These are phyloP conservation scores for Monosporascus sp. DNA, from an alignment of 2,329 filamentous ascomycete genomes.

Conservation along the genomic window DNA sequence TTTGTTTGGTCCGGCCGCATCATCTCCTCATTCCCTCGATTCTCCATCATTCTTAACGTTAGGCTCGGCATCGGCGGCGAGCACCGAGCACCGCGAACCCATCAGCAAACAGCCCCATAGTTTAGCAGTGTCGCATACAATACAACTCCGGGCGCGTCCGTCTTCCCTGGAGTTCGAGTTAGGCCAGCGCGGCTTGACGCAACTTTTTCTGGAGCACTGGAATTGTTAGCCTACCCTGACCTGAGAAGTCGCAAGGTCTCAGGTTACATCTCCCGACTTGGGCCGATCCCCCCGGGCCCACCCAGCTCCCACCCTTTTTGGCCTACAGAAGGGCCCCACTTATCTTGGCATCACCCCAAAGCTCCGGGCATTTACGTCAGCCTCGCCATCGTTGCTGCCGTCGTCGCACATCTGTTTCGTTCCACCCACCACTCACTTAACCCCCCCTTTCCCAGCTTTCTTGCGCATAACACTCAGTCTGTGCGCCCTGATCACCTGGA, in stretches of 20 bases:
- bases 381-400: slow-evolving; percentile 10
- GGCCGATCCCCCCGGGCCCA: slow-evolving; percentile 8
- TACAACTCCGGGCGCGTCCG: background rate
- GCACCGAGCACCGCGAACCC: too few species aligned
- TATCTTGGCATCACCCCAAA: background rate
- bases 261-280: background rate
- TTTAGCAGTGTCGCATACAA: background rate
- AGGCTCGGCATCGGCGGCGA: too few species aligned
- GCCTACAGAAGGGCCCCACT: slow-evolving; percentile 5
- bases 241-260: background rate
- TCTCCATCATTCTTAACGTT: too few species aligned
- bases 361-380: slow-evolving; percentile 27
- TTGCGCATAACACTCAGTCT: background rate
- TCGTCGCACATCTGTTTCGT: slow-evolving; percentile 2
- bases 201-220: background rate
- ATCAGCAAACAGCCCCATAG: too few species aligned
- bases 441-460: background rate
- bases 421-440: background rate
- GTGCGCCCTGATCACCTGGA: background rate
- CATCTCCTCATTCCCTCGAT: too few species aligned
- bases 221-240: background rate
- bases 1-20: too few species aligned
- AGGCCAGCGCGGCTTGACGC: background rate
- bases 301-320: background rate
- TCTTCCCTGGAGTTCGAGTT: background rate